Conservation (phyloP, 23 red algal genomes). For the Gracilariopsis chorda region DNA sequence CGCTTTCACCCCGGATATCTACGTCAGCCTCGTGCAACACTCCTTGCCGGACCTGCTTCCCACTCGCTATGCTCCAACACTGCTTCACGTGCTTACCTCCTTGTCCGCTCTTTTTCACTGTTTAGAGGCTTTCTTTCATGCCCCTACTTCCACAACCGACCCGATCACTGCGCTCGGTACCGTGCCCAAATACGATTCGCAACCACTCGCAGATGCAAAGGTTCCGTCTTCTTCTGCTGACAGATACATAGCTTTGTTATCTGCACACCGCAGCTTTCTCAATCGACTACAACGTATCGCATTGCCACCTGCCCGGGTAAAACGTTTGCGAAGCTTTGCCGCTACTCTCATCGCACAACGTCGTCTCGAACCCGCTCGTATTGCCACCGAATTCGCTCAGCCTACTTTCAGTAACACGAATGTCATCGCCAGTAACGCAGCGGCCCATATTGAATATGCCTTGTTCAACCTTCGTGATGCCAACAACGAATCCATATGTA, state of each 20-base stretch:
- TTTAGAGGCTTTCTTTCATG: not conserved
- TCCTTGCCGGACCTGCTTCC: not conserved
- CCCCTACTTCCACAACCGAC: not conserved
- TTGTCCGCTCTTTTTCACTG: not conserved
- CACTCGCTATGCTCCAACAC: not conserved
- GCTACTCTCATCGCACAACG: not conserved
- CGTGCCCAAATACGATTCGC: not conserved
- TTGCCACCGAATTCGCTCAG: not conserved
- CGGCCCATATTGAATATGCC: not conserved
- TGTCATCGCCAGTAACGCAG: not conserved
- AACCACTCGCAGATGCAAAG: not conserved
- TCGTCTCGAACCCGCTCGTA: not conserved
- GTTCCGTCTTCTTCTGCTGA: not conserved
- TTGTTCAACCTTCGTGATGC: not conserved
- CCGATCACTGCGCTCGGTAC: not conserved
- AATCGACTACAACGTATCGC: not conserved
- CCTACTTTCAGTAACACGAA: not conserved
- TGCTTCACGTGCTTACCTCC: slow-evolving; percentile 7
- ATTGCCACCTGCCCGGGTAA: not conserved
- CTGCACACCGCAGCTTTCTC: not conserved
- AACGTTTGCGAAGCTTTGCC: not conserved
- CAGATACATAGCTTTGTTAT: not conserved
- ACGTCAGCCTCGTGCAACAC: not conserved
- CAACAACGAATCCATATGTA: not conserved
- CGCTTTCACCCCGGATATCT: not conserved